Base-by-base conservation (phyloP, 108 stramenopile genomes). In the Nannochloropsis gaditana region DNA sequence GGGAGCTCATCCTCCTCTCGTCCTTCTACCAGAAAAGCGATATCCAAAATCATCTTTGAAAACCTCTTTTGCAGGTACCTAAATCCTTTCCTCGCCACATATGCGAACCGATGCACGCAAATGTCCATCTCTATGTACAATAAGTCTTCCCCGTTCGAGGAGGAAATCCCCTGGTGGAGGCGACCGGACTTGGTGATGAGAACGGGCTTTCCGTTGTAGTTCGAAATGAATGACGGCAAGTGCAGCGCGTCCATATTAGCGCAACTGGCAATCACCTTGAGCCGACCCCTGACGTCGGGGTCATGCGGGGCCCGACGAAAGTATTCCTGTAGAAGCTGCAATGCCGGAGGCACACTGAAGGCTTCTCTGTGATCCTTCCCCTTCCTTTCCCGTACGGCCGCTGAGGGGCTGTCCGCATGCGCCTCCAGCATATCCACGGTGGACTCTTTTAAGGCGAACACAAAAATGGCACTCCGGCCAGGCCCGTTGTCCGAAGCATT, bases 151-250 rank as follows among this genome's bases (percentile, higher is more conserved):
- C 11, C 15, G 59, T 15, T 4, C 5, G 59, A 73, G 6, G 59
- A 73, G 59, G 59, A 73, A n/a, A n/a, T 2, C 19, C 80, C 80
- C 41, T 42, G 21, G 41, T 41, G 41, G 41, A 81, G 80, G 5
- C 80, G 21, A 41, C 80, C 80, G 41, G 21, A 31, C 5, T 21
- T 81, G 21, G 21, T 81, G 80, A 81, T 81, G 6, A 81, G 41
- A 4, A 81, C 80, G 11, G 80, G 80, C 41, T 81, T 81, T 3
- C 80, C 80, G 5, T 81, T 81, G 21, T 81, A 81, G 41, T 81
- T 81, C 11, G 80, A 41, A 3, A 81, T 81, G 4, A 81, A 81
- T 31, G 80, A 81, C 19, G 80, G 80, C 11, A 81, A 0, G 41
- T 21, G 21, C 19, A 81, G 31, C 5, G 5, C 80, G 11, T 81